Base-by-base conservation (phyloP, 192 early-diverging fungal species). In the Backusella mclennaniae region DNA sequence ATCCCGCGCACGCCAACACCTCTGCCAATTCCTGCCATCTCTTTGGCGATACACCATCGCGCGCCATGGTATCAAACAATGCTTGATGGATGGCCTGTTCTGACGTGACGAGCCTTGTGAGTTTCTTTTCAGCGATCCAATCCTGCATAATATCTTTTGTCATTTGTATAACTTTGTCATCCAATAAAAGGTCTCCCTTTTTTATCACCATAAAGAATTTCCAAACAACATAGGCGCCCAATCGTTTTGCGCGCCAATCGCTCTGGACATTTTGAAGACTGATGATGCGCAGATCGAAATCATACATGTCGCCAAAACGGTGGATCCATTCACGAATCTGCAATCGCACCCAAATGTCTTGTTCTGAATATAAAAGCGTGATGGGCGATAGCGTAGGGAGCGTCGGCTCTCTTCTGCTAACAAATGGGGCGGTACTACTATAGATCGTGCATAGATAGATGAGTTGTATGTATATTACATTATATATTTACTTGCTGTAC, bases 181-280 rank as follows among this genome's bases (percentile, higher is more conserved):
- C 39, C 9, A 29, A 36, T 42, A 35, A 12, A 44, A 33, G 21
- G 1, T 11, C 29, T 42, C 35, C n/a, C 4, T 70, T 26, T 63
- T 52, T 71, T 6, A 71, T 14, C 21, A 46, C 35, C 6, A 41
- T 39, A 11, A 79, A 39, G 3, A 35, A 46, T 3, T 70, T 31
- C 73, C 68, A 79, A 0, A 75, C 78, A 21, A 79, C 19, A 42
- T 46, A 17, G 4, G 49, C 67, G 6, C 73, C 39, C 21, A 79
- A 21, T n/a, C 67, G 41, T 19, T 70, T 68, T 3, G 74, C 23
- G 19, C 78, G 33, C 78, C 78, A 79, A 41, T 79, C 78, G n/a
- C 78, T 42, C 42, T 79, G 73, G 8, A 79, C 78, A n/a, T 79
- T 79, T 38, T 79, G 78, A 38, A 79, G 26, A 66, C 56, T 73